These are phyloP conservation scores for Ostreobium quekettii DNA, from an alignment of 139 green algal species.

Conservation along the genomic window DNA sequence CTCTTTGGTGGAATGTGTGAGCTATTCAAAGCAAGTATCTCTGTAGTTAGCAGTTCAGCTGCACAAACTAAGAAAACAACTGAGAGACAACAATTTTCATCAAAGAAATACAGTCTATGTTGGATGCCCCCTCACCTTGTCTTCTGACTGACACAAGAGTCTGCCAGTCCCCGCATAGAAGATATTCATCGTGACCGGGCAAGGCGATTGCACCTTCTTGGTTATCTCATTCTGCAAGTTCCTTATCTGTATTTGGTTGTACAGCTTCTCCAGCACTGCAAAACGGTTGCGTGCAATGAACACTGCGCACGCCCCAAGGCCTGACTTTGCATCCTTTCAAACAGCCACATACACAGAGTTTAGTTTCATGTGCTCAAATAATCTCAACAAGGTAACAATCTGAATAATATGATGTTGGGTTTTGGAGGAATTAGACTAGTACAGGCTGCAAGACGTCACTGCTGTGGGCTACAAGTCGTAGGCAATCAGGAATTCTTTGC, in stretches of 20 bases:
- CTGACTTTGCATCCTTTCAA: slow-evolving; percentile 80
- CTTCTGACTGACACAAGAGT: slow-evolving; percentile 87
- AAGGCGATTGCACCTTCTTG: slow-evolving; percentile 84
- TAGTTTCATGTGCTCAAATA: too few relatives aligned
- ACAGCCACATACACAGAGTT: too few relatives aligned
- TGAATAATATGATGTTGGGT: too few relatives aligned
- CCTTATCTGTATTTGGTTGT: slow-evolving; percentile 81
- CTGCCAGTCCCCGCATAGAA: slow-evolving; percentile 96
- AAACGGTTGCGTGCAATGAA: slow-evolving; percentile 99
- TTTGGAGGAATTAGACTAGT: too few relatives aligned
- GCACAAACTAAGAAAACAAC: too few relatives aligned
- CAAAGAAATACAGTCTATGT: too few relatives aligned
- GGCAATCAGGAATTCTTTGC: too few relatives aligned
- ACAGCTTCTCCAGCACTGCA: slow-evolving; percentile 84
- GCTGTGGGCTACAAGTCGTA: too few relatives aligned
- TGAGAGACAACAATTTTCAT: too few relatives aligned
- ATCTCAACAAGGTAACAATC: too few relatives aligned
- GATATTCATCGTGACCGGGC: slow-evolving; percentile 71
- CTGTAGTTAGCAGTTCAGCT: too few relatives aligned
- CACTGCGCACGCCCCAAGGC: slow-evolving; percentile 69
- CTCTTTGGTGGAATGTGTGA: background rate
- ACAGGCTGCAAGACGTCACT: too few relatives aligned
- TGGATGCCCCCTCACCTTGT: slow-evolving; percentile 65
- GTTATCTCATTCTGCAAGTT: slow-evolving; percentile 98
- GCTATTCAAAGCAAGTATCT: background rate